Conservation (phyloP, 1,284 basidiomycete species). For the Coniferiporia sulphurascens region DNA sequence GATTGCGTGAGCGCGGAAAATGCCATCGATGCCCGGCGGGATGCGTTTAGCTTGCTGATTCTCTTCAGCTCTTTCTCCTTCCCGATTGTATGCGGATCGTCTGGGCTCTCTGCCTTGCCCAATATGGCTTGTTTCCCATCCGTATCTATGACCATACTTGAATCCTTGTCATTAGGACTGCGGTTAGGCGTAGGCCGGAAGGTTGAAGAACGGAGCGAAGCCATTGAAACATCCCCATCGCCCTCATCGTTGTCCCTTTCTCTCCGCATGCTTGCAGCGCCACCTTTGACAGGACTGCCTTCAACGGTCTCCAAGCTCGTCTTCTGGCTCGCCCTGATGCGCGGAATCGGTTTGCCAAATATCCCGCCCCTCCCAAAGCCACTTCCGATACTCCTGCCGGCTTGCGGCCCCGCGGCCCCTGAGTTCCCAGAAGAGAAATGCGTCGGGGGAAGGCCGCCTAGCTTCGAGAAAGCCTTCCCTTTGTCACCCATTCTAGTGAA, state of each 20-base stretch:
- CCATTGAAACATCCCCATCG: slow-evolving; percentile 4
- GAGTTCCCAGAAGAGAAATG: not conserved
- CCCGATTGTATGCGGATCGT: not conserved
- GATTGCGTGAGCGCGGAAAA: slow-evolving; percentile 44
- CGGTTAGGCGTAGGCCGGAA: not conserved
- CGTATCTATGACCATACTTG: not conserved
- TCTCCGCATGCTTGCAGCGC: slow-evolving; percentile 15
- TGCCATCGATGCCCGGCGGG: slow-evolving; percentile 53
- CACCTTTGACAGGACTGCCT: slow-evolving; percentile 55
- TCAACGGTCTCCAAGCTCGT: slow-evolving; percentile 55
- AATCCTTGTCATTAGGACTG: not conserved
- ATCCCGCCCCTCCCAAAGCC: not conserved
- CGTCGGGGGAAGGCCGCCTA: not conserved
- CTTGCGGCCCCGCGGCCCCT: not conserved
- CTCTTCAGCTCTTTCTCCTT: slow-evolving; percentile 10
- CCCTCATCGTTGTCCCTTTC: slow-evolving; percentile 18
- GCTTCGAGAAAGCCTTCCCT: not conserved
- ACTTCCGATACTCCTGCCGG: not conserved
- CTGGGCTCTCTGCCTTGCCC: not conserved
- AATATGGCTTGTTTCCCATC: not conserved
- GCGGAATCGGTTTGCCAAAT: slow-evolving; percentile 10
- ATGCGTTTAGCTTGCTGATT: slow-evolving; percentile 33
- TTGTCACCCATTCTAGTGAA: not conserved
- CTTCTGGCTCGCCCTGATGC: slow-evolving; percentile 52
- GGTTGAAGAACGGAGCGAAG: not conserved